Evolutionary conservation across 148 eudicot genomes (phyloP), one percentile per base, ranked within the genome.

Genomic region (Mesembryanthemum crystallinum): DNA sequence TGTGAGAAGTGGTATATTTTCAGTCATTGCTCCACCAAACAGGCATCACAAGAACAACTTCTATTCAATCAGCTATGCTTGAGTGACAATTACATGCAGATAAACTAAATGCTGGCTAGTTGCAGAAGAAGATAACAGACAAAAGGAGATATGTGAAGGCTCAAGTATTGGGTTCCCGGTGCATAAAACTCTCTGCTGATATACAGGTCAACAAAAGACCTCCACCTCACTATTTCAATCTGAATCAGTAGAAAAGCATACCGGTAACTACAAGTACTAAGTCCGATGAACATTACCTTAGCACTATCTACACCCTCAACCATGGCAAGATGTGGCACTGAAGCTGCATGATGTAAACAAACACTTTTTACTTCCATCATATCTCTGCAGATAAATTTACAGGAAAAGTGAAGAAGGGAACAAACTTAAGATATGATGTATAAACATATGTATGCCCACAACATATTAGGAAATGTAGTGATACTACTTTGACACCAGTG

Each of bases 251-350:
- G 23, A 28, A 45, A 18, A 69, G 72, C 43, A 25, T 71, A 33
- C n/a, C 24, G 9, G 9, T 45, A 69, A 69, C 57, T 27, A 47
- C n/a, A n/a, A n/a, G n/a, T 17, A 28, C 0, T 27, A 28, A 5
- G 14, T 0, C 35, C 58, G 1, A 72, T 24, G 67, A 58, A 24
- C 7, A 67, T 80, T 87, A 92, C 97, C 98, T 95, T 95, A 80
- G 73, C 78, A 76, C 88, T 92, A 81, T 95, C 97, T 10, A 95
- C 96, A 67, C 97, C 94, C 76, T 92, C 87, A 81, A 95, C 90
- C 94, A 89, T 88, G 71, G 84, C 91, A 30, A 95, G 90, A 87
- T 90, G 80, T 35, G 97, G 98, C 62, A 92, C 98, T 77, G 94
- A 86, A 88, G 96, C 97, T 92, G 91, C 92, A 81, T 57, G 69